Evolutionary conservation across 2,329 filamentous ascomycete genomes (phyloP), one percentile per base, ranked within the genome.

Genomic region (Fusarium napiforme): DNA sequence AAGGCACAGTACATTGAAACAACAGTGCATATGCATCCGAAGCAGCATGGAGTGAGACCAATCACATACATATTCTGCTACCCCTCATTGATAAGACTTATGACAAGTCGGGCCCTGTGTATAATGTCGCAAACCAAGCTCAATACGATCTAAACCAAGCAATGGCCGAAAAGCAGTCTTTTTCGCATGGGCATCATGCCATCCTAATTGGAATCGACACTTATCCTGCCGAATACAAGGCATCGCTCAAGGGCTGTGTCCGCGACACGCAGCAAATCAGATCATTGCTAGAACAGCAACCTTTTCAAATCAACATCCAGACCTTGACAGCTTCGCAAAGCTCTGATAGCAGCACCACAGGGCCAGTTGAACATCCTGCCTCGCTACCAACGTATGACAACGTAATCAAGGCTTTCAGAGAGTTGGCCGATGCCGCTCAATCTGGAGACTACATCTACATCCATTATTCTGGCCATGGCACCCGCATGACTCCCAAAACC

Each of bases 161-260:
- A 14, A 64, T 64, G 61, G 55, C 32, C 1, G 23, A 28, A 30
- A 19, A 30, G 9, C 7, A 26, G 36, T 14, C 23, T 16, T 18
- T 21, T 6, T 7, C 19, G 14, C 28, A 50, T 12, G 36, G 19
- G 11, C 53, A 64, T 15, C 21, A 72, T 12, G 68, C 57, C 4
- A 60, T 72, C 12, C 28, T 72, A 7, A 57, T 69, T 15, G 70
- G 68, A 2, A 69, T 72, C 39, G 55, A 72, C 26, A 56, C 68
- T 10, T 72, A 72, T 28, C 40, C 60, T 10, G 34, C 39, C 4
- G 32, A 26, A 3, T 36, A 52, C 16, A 28, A 28, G 19, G 15
- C 14, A 15, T 37, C 50, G 12, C 36, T 72, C 7, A 64, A 36
- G 9, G 67, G 67, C 21, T 71, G 70, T 40, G 70, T 72, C 8